These are phyloP conservation scores for Tuber calosporum DNA, from an alignment of 495 filamentous ascomycete species.

Conservation along the genomic window DNA sequence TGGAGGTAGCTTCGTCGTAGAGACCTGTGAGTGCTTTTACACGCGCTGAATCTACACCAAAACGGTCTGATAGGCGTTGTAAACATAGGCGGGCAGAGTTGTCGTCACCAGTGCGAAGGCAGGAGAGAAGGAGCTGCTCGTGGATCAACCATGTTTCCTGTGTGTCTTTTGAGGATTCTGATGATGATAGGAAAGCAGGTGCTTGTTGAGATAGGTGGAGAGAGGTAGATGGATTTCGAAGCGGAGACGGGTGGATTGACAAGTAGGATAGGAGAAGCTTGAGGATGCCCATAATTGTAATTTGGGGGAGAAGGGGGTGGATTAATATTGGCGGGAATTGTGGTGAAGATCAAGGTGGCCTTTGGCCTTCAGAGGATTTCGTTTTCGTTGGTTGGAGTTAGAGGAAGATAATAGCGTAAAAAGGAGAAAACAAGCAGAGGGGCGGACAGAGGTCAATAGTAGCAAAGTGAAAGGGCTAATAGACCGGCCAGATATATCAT, in stretches of 20 bases:
- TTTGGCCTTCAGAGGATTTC: background rate
- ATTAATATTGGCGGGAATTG: constrained; percentile 1
- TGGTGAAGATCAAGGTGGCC: constrained; percentile 4
- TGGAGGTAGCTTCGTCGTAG: constrained; percentile 75
- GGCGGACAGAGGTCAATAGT: background rate
- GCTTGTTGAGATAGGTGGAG: constrained; percentile 73
- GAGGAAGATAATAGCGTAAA: background rate
- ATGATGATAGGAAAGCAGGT: constrained; percentile 57
- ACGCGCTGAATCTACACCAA: constrained; percentile 73
- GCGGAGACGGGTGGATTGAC: constrained; percentile 35
- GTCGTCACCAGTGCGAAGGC: constrained; percentile 79
- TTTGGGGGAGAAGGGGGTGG: background rate
- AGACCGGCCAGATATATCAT: background rate
- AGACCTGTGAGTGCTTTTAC: constrained; percentile 74
- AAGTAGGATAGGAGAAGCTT: constrained; percentile 37
- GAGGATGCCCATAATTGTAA: constrained; percentile 32
- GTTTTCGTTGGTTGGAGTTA: background rate
- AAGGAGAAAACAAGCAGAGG: background rate
- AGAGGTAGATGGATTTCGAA: constrained; percentile 45
- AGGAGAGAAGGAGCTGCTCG: constrained; percentile 78
- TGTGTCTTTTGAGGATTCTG: constrained; percentile 52
- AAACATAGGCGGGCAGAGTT: constrained; percentile 66
- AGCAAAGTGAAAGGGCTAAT: background rate
- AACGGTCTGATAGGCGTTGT: constrained; percentile 64
- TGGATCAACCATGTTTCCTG: constrained; percentile 71